Percentiles rank a stretch among this genome's conserved stretches.
Conservation (phyloP, 805 yeast genomes). For the Saccharomyces mikatae region DNA sequence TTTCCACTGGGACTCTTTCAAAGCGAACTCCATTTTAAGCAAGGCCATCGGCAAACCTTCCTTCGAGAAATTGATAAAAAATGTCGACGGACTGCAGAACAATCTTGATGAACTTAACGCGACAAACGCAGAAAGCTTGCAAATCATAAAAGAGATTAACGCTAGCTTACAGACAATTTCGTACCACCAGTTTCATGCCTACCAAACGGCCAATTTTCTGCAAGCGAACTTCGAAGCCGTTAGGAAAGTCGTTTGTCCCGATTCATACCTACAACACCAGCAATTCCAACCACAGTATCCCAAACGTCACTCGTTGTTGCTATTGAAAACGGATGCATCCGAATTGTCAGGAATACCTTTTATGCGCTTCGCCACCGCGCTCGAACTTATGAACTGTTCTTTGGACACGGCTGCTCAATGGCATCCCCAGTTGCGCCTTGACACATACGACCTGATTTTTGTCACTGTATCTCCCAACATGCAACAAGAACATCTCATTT, state of each 20-base stretch:
- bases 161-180: neutral
- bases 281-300: neutral
- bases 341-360: neutral
- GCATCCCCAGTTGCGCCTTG: neutral
- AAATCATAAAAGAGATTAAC: neutral
- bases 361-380: neutral
- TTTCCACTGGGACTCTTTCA: neutral
- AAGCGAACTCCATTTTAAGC: neutral
- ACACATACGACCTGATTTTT: neutral
- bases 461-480: neutral
- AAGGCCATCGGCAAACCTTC: neutral
- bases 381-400: neutral
- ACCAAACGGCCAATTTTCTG: neutral
- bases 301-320: neutral
- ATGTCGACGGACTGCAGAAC: neutral
- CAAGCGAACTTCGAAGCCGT: neutral
- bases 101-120: neutral
- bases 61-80: neutral
- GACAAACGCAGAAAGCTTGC: neutral
- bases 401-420: neutral
- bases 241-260: neutral
- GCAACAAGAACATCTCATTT: neutral
- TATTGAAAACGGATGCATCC: neutral
- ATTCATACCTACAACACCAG: neutral
- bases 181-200: neutral